phyloP scores from a whole-genome alignment of 352 stramenopile genomes.

The Halophytophthora batemanensis region DNA sequence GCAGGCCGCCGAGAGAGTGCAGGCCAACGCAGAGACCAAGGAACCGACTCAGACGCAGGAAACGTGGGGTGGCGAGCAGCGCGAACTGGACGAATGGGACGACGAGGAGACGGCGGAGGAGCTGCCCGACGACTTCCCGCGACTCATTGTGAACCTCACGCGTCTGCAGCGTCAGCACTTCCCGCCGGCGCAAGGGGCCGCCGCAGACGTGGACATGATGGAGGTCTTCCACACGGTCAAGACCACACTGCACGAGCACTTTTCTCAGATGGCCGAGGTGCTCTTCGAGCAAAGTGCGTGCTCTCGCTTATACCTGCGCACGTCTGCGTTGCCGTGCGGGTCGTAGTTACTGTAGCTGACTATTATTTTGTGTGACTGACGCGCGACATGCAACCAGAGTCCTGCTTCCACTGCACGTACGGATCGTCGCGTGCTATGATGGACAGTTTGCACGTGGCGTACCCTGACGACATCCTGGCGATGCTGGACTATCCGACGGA shows the following conservation, averaged over 20 bases:
- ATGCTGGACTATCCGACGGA: constrained; percentile 73
- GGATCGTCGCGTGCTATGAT: constrained; percentile 46
- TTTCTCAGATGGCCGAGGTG: constrained; percentile 53
- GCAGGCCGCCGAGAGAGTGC: background rate
- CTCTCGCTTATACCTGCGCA: constrained; percentile 3
- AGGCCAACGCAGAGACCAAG: background rate
- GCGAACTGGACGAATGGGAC: constrained; percentile 17
- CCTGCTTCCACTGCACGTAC: constrained; percentile 72
- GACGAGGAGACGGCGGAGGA: constrained; percentile 25
- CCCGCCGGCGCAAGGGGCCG: constrained; percentile 15
- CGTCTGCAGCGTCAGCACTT: constrained; percentile 56
- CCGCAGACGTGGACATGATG: constrained; percentile 25
- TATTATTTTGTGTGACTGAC: background rate
- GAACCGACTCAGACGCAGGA: background rate
- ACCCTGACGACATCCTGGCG: constrained; percentile 56
- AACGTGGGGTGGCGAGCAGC: constrained; percentile 16
- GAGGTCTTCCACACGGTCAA: constrained; percentile 50
- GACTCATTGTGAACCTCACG: constrained; percentile 68
- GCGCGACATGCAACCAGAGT: constrained; percentile 24
- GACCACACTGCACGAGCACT: constrained; percentile 49
- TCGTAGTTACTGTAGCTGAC: no score
- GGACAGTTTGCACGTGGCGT: constrained; percentile 43
- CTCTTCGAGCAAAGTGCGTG: constrained; percentile 66
- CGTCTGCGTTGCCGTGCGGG: background rate
- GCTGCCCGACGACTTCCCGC: constrained; percentile 64